phyloP scores from a whole-genome alignment of 2,329 filamentous ascomycete genomes.

The Trichoderma pleuroti region DNA sequence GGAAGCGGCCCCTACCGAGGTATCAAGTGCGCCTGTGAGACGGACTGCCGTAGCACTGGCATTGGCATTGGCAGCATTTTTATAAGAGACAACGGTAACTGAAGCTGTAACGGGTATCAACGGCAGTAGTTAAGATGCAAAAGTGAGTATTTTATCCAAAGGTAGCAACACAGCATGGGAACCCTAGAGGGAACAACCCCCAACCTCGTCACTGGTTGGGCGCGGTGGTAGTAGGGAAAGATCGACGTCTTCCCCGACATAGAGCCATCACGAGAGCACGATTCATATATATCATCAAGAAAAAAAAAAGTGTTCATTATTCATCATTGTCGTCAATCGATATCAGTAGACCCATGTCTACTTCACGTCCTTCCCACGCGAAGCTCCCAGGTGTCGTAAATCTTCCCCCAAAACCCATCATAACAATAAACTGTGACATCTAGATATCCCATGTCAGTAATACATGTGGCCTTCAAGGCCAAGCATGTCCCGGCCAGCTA shows the following conservation, averaged over 20 bases:
- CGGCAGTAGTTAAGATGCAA: background rate
- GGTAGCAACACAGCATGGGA: background rate
- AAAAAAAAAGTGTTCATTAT: background rate
- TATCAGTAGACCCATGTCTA: background rate
- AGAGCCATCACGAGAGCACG: background rate
- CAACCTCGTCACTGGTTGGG: too few species aligned
- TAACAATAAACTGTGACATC: background rate
- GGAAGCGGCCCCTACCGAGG: slow-evolving; percentile 25
- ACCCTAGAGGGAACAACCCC: too few species aligned
- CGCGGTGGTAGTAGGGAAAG: background rate
- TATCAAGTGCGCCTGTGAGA: background rate
- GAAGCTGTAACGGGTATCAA: background rate
- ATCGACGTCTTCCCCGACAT: background rate
- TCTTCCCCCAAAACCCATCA: background rate
- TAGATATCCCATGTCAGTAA: slow-evolving; percentile 10
- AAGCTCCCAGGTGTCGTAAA: background rate
- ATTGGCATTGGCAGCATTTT: background rate
- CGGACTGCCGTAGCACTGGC: background rate
- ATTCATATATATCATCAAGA: background rate
- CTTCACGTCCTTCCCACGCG: background rate
- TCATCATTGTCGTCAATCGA: background rate
- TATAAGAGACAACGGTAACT: background rate
- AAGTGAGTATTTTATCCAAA: background rate
- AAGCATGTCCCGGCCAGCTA: background rate
- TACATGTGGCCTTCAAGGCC: background rate